These are phyloP conservation scores for Bolboschoenus planiculmis DNA, from an alignment of 176 grass and related monocot species.

Conservation along the genomic window DNA sequence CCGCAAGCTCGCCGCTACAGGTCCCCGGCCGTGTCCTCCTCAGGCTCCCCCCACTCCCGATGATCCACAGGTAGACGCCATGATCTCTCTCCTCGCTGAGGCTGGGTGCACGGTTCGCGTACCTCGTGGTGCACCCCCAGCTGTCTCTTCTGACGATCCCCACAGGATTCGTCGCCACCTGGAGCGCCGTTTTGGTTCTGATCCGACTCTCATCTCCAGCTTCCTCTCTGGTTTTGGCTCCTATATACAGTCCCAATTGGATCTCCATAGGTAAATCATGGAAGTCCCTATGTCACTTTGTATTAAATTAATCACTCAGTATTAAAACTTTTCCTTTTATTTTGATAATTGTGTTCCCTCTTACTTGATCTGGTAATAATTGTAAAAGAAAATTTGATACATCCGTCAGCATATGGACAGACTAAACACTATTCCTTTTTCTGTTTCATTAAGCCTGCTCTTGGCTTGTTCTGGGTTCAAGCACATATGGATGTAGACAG, in stretches of 20 bases:
- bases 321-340: not conserved
- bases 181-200: slow-evolving; percentile 32
- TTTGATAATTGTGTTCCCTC: not conserved
- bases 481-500: not conserved
- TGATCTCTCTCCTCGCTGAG: slow-evolving; percentile 64
- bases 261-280: slow-evolving; percentile 50
- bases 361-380: not conserved
- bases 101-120: slow-evolving; percentile 72
- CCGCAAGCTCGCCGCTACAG: slow-evolving; percentile 33
- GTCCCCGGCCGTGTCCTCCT: not conserved
- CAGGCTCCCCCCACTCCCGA: not conserved
- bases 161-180: slow-evolving; percentile 40
- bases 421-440: not conserved
- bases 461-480: not conserved
- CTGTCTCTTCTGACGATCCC: slow-evolving; percentile 30
- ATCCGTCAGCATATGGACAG: not conserved
- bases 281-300: slow-evolving; percentile 7
- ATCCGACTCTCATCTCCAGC: slow-evolving; percentile 15
- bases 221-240: slow-evolving; percentile 47
- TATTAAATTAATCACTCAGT: not conserved
- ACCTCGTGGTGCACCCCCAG: slow-evolving; percentile 34
- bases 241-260: slow-evolving; percentile 34
- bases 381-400: not conserved
- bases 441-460: not conserved
- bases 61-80: slow-evolving; percentile 31